Evolutionary conservation across 169 alveolate genomes (phyloP), one percentile per base, ranked within the genome.

Genomic region (Ichthyophthirius multifiliis): DNA sequence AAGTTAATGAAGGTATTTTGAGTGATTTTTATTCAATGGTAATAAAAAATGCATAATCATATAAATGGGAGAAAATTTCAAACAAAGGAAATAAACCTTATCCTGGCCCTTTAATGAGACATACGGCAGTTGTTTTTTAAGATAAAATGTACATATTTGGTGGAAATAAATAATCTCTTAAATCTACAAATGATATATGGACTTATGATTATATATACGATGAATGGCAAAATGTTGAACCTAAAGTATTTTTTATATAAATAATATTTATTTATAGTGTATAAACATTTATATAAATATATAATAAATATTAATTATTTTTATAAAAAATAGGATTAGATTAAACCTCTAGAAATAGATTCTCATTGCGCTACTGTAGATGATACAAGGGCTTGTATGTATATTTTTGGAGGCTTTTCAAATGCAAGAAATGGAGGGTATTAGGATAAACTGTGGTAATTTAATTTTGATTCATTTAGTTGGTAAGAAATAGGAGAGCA

Each of bases 111-210:
- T n/a, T n/a, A n/a, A n/a, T n/a, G n/a, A 67, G 77, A 67, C 77
- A 67, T 20, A 35, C 35, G 9, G 48, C 43, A 9, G 48, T 67
- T n/a, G 77, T 67, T 39, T 67, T 18, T 18, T 27, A 67, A 39
- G 30, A 67, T 20, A 67, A 67, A 39, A 37, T 67, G 62, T 67
- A 67, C 37, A 6, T 67, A 13, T 67, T 67, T 67, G 77, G 77
- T 18, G 77, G 77, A 12, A 5, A n/a, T 9, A 45, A 45, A 45
- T 4, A 45, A 5, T n/a, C 63, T n/a, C 18, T 45, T 5, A 27
- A 45, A 45, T n/a, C 13, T 45, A 45, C 63, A 5, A 45, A 45
- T 27, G 13, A 45, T n/a, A 45, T 45, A 27, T 27, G 18, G 32
- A 13, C 63, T n/a, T 45, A 6, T 45, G 4, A 13, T 13, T 45